phyloP scores from a whole-genome alignment of 768 basidiomycete species.

The Cystobasidium ongulense region DNA sequence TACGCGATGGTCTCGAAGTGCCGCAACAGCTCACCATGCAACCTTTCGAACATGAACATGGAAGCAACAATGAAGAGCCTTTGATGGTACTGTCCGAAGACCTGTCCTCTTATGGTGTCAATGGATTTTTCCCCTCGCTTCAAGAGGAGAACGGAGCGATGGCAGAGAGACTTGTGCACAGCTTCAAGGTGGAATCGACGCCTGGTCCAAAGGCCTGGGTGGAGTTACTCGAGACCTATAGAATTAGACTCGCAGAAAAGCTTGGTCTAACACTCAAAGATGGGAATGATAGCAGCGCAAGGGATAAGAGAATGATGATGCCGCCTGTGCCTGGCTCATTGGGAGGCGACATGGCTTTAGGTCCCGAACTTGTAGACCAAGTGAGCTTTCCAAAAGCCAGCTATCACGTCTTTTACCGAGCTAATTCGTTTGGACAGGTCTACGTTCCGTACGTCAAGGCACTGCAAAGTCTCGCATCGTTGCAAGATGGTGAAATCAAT shows the following conservation, averaged over 20 bases:
- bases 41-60: not conserved
- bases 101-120: not conserved
- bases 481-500: not conserved
- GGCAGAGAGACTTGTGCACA: not conserved
- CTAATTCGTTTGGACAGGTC: slow-evolving; percentile 7
- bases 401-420: not conserved
- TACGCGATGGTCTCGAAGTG: slow-evolving; percentile 27
- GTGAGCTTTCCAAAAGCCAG: not conserved
- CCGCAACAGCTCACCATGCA: slow-evolving; percentile 6
- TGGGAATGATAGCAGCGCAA: not conserved
- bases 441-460: not conserved
- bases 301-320: not conserved
- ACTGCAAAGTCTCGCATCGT: not conserved
- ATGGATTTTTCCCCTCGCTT: not conserved
- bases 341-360: not conserved
- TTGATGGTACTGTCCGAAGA: not conserved
- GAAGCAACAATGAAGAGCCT: not conserved
- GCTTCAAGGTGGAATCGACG: not conserved
- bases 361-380: not conserved
- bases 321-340: slow-evolving; percentile 19
- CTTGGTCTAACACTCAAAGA: not conserved
- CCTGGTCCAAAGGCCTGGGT: not conserved
- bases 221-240: not conserved
- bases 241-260: slow-evolving; percentile 1
- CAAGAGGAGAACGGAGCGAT: not conserved